Evolutionary conservation across 208 protist genomes (phyloP).

Genomic region (Leishmania lainsoni): DNA sequence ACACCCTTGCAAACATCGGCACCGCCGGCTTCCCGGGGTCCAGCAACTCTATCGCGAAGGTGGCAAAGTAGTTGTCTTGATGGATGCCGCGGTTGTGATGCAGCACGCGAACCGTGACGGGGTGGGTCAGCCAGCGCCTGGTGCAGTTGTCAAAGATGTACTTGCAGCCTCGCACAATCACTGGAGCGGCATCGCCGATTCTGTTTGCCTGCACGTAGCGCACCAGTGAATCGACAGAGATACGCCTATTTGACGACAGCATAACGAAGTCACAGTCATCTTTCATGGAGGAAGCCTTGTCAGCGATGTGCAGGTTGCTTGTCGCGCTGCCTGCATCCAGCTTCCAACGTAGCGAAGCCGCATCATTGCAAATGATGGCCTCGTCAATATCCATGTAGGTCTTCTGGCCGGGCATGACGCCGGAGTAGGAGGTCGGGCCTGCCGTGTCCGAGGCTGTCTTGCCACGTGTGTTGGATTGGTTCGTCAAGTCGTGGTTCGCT

Average conservation of each 20-base stretch:
- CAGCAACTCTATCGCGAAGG: constrained; percentile 50
- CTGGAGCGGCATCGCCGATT: constrained; percentile 21
- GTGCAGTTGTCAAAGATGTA: constrained; percentile 34
- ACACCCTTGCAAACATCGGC: constrained; percentile 64
- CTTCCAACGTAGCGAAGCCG: background rate
- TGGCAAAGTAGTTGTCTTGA: constrained; percentile 59
- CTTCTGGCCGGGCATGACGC: background rate
- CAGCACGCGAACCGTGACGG: constrained; percentile 43
- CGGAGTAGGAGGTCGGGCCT: background rate
- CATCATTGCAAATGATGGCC: background rate
- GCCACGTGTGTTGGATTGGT: background rate
- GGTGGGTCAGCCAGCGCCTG: constrained; percentile 36
- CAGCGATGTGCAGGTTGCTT: background rate
- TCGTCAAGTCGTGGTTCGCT: background rate
- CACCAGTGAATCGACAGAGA: background rate
- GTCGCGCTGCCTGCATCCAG: background rate
- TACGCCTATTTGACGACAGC: background rate
- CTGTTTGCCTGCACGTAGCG: constrained; percentile 12
- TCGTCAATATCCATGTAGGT: background rate
- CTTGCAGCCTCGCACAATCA: constrained; percentile 28
- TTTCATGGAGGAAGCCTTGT: background rate
- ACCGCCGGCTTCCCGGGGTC: constrained; percentile 19
- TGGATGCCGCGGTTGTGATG: constrained; percentile 47
- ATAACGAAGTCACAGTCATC: background rate
- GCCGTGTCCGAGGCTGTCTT: background rate